phyloP scores from a whole-genome alignment of 352 stramenopile genomes.

The Phytophthora citrophthora region DNA sequence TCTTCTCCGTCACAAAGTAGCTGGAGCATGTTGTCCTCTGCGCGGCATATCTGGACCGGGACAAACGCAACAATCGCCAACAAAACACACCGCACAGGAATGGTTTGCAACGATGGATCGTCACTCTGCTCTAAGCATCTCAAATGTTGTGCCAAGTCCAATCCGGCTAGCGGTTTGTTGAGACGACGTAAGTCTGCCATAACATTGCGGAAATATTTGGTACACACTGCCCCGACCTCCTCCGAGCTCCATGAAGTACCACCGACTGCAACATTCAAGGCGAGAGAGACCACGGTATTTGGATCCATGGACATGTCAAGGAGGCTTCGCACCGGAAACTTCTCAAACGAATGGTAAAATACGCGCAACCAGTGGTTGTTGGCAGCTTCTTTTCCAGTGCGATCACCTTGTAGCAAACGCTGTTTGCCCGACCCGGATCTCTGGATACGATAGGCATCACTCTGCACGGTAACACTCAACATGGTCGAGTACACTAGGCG shows the following conservation, averaged over 20 bases:
- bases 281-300: conserved; percentile 6
- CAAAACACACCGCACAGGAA: conserved; percentile 7
- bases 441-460: conserved; percentile 62
- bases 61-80: conserved; percentile 58
- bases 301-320: conserved; percentile 26
- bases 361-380: conserved; percentile 29
- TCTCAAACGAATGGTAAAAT: conserved; percentile 71
- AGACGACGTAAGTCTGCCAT: conserved; percentile 58
- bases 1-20: conserved; percentile 50
- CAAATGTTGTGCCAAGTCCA: conserved; percentile 19
- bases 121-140: conserved; percentile 9
- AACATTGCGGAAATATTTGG: conserved; percentile 39
- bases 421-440: conserved; percentile 20
- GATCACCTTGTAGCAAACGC: background rate
- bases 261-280: conserved; percentile 12
- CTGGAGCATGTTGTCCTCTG: conserved; percentile 59
- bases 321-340: conserved; percentile 53
- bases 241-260: no score
- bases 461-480: conserved; percentile 46
- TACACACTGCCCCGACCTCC: background rate
- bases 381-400: background rate
- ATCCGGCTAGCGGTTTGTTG: conserved; percentile 30
- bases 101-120: background rate
- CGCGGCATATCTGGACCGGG: conserved; percentile 74
- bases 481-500: conserved; percentile 16